A percentile compares a stretch with the other conserved stretches of the same genome.
phyloP scores from a whole-genome alignment of 345 rosid genomes.

The Kandelia obovata region DNA sequence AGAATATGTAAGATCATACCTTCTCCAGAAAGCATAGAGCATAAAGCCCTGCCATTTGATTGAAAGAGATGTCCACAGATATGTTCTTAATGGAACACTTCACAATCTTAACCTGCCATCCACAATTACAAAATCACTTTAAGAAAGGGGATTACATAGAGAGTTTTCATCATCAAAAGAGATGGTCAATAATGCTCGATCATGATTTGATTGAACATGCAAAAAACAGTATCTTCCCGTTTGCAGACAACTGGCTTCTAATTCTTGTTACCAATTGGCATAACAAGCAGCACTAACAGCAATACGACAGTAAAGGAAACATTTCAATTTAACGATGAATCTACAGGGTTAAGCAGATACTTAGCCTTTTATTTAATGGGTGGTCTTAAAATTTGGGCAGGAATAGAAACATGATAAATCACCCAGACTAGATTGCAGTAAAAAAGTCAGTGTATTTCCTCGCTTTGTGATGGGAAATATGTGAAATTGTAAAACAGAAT shows the following conservation, averaged over 20 bases:
- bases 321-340: neutral
- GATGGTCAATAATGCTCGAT: neutral
- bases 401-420: neutral
- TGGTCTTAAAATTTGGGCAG: neutral
- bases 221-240: too few species aligned
- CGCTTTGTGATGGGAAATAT: too few species aligned
- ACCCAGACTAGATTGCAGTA: neutral
- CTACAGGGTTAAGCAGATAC: neutral
- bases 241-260: too few species aligned
- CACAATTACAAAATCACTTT: constrained; percentile 19
- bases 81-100: constrained; percentile 80
- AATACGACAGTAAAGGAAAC: neutral
- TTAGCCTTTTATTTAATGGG: neutral
- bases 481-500: too few species aligned
- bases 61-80: constrained; percentile 87
- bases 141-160: neutral
- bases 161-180: neutral
- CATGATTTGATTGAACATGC: too few species aligned
- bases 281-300: neutral
- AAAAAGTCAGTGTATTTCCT: neutral
- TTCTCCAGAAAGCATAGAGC: constrained; percentile 89
- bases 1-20: constrained; percentile 38
- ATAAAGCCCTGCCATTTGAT: constrained; percentile 80
- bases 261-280: neutral
- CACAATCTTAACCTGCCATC: constrained; percentile 82